Evolutionary conservation across 225 moss, liverwort and hornwort species (phyloP), one percentile per base, ranked within the genome.

Genomic region (Bryum argenteum): DNA sequence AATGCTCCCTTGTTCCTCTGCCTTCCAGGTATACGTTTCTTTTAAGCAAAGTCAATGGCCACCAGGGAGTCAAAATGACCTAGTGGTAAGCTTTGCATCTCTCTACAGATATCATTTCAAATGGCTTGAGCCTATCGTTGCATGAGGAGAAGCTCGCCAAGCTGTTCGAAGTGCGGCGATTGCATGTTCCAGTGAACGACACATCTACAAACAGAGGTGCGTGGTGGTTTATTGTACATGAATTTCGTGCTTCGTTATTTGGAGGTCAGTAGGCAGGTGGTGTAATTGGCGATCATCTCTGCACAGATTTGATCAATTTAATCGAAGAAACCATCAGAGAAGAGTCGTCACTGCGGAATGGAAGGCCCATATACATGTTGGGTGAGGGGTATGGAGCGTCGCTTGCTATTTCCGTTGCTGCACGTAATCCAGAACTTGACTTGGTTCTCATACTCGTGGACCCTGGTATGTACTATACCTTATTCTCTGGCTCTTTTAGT

Each of bases 371-470:
- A 11, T 96, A 93, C 78, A 69, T 96, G 44, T 48, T 91, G 37
- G 95, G 95, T 60, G 95, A 96, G 62, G 81, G 89, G 48, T 89
- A 85, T 65, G 93, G 95, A 61, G 93, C 89, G 69, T 61, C 86
- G 50, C 85, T 93, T 67, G 95, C 91, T 28, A 66, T 96, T 51
- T 89, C 88, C n/a, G 63, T 93, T 66, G 93, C 95, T 39, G 80
- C 95, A 68, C 81, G 83, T 75, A 96, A 91, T 85, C 86, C 93
- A 19, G 61, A 70, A 33, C 77, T 90, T 53, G 89, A 96, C 75
- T 83, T 96, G 50, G 77, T 93, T 60, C 83, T 96, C 63, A 41
- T 81, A 63, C 86, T 96, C 47, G 69, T 87, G n/a, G 91, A 96
- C 71, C 93, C 91, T 11, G 83, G 92, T 93, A 74, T 72, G 80